These are phyloP conservation scores for Nidula microcarpa DNA, from an alignment of 768 basidiomycete species.

Conservation along the genomic window DNA sequence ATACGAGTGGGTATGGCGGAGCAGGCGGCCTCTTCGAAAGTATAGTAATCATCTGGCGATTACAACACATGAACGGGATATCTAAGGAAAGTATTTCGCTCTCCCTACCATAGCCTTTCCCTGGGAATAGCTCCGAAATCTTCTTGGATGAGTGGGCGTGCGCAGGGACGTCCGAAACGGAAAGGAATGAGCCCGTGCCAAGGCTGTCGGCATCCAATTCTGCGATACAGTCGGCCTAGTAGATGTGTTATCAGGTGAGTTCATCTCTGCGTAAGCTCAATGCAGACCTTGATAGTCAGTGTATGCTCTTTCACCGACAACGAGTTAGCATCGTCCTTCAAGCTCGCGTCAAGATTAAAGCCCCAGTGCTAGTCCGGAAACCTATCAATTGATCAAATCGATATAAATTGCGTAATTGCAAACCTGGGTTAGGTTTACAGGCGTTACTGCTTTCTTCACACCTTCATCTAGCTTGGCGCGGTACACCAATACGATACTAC, in stretches of 20 bases:
- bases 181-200: slow-evolving; percentile 48
- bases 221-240: slow-evolving; percentile 51
- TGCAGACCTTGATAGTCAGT: slow-evolving; percentile 35
- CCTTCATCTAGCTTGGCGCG: slow-evolving; percentile 59
- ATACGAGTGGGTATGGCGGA: slow-evolving; percentile 46
- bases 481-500: slow-evolving; percentile 65
- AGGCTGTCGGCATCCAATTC: slow-evolving; percentile 48
- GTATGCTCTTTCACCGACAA: slow-evolving; percentile 49
- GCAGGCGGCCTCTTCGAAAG: slow-evolving; percentile 37
- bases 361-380: slow-evolving; percentile 63
- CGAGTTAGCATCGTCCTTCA: slow-evolving; percentile 36
- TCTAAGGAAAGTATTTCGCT: background rate
- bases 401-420: slow-evolving; percentile 9
- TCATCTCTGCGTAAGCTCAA: background rate
- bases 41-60: slow-evolving; percentile 62
- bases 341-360: slow-evolving; percentile 75
- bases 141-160: slow-evolving; percentile 48
- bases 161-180: slow-evolving; percentile 40
- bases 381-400: slow-evolving; percentile 1
- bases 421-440: slow-evolving; percentile 76
- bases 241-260: background rate
- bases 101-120: slow-evolving; percentile 53
- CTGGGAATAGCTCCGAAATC: slow-evolving; percentile 58
- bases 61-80: background rate
- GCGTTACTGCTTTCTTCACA: slow-evolving; percentile 50